These are phyloP conservation scores for Cordyceps tenuipes DNA, from an alignment of 2,329 filamentous ascomycete genomes.

Conservation along the genomic window DNA sequence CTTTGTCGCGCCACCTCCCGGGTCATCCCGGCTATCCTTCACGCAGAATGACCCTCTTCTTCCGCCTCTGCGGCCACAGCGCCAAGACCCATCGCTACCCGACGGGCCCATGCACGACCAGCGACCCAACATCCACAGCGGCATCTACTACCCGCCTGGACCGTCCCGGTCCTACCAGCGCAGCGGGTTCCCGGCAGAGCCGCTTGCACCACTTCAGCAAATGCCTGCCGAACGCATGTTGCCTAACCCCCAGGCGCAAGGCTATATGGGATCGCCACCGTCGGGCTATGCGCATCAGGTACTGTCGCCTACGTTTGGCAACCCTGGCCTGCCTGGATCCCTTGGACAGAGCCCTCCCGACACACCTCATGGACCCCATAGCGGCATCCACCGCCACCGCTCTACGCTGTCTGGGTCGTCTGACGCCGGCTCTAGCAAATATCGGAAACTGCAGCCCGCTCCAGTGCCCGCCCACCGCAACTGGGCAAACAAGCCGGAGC, in stretches of 20 bases:
- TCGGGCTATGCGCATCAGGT: slow-evolving; percentile 24
- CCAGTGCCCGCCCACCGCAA: slow-evolving; percentile 44
- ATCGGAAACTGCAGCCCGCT: slow-evolving; percentile 51
- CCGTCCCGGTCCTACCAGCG: slow-evolving; percentile 24
- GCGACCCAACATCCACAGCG: slow-evolving; percentile 18
- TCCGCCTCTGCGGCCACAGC: slow-evolving; percentile 31
- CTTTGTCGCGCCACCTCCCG: slow-evolving; percentile 17
- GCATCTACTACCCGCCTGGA: slow-evolving; percentile 25
- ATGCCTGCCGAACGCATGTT: slow-evolving; percentile 26
- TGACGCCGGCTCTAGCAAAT: slow-evolving; percentile 35
- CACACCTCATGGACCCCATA: slow-evolving; percentile 23
- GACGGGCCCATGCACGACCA: slow-evolving; percentile 27
- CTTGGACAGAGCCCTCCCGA: slow-evolving; percentile 29
- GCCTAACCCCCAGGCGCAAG: slow-evolving; percentile 24
- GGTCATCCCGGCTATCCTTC: slow-evolving; percentile 25
- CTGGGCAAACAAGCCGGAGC: slow-evolving; percentile 39
- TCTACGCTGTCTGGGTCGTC: slow-evolving; percentile 31
- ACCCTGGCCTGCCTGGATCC: slow-evolving; percentile 21
- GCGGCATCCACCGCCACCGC: slow-evolving; percentile 26
- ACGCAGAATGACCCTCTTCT: slow-evolving; percentile 29
- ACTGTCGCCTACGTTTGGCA: slow-evolving; percentile 31
- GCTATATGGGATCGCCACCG: slow-evolving; percentile 28
- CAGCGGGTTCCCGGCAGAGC: slow-evolving; percentile 24
- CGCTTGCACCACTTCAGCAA: slow-evolving; percentile 22
- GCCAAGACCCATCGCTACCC: slow-evolving; percentile 25